Evolutionary conservation across 495 filamentous ascomycete genomes (phyloP), one percentile per base, ranked within the genome.

Genomic region (Margaritispora aquatica): DNA sequence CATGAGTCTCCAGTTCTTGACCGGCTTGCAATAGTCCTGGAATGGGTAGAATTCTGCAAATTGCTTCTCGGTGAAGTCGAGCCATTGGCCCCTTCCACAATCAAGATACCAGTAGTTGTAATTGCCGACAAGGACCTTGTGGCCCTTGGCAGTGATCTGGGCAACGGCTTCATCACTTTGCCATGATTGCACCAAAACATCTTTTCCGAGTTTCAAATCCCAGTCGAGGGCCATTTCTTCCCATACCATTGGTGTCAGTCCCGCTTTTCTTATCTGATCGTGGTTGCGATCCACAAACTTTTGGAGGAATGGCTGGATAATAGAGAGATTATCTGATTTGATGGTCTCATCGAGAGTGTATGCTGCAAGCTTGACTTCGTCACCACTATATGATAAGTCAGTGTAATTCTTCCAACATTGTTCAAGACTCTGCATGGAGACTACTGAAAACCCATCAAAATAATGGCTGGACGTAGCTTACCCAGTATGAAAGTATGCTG

Each of bases 101-200:
- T 93, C 89, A 57, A 93, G 83, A 63, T 92, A 91, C 87, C 87
- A 92, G 63, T 74, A 88, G 53, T 90, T 83, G 70, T 89, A 91
- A 69, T 88, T 85, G 36, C 88, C 88, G 24, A 79, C 80, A 51
- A 93, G 78, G 1, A 81, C 86, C 62, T 85, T 81, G 72, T 87
- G 75, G 2, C 89, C 89, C 57, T 75, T 73, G 2, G 66, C 73
- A 0, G 85, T 81, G 27, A 81, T 73, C 44, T 72, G 66, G 60
- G 77, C 74, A 55, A 86, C 80, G 10, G 80, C 74, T 9, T 68
- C 73, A 34, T 79, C 80, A 21, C 78, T 80, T 38, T 81, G 76
- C 89, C 89, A 94, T 7, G 84, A 79, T 69, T 94, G 89, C 5
- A 92, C 80, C 31, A 94, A 76, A 17, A 81, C 77, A 23, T 75